phyloP scores from a whole-genome alignment of 2,329 filamentous ascomycete genomes.

The Penicillium sp. region DNA sequence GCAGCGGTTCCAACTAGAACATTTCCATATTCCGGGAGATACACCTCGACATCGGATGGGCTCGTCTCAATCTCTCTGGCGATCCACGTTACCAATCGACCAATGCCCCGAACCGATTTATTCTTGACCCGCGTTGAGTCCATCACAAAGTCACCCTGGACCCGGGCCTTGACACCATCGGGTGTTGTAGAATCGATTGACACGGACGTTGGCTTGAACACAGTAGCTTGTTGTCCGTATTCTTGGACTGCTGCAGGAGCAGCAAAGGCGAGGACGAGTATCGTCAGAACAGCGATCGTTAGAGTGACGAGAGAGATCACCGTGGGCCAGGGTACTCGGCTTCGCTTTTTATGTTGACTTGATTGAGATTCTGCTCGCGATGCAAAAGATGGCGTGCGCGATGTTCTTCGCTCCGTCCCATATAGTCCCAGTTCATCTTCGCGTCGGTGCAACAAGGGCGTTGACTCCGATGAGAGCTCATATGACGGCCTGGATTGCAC shows the following conservation, averaged over 20 bases:
- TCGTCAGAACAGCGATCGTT: slow-evolving; percentile 62
- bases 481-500: slow-evolving; percentile 28
- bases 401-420: slow-evolving; percentile 26
- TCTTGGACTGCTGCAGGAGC: slow-evolving; percentile 77
- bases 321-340: slow-evolving; percentile 69
- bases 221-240: slow-evolving; percentile 80
- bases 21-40: slow-evolving; percentile 79
- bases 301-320: slow-evolving; percentile 71
- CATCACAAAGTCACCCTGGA: slow-evolving; percentile 80
- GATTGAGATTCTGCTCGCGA: slow-evolving; percentile 22
- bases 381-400: slow-evolving; percentile 21
- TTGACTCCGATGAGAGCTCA: slow-evolving; percentile 45
- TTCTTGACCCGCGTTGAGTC: slow-evolving; percentile 76
- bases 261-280: slow-evolving; percentile 79
- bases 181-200: slow-evolving; percentile 83
- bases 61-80: slow-evolving; percentile 74
- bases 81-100: slow-evolving; percentile 77
- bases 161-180: slow-evolving; percentile 73
- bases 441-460: slow-evolving; percentile 41
- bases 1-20: slow-evolving; percentile 74
- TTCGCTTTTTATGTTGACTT: slow-evolving; percentile 21
- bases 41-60: slow-evolving; percentile 72
- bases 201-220: slow-evolving; percentile 79
- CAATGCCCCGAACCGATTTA: slow-evolving; percentile 71
- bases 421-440: slow-evolving; percentile 36